These are phyloP conservation scores for Pseudogymnoascus sp. DNA, from an alignment of 2,329 filamentous ascomycete species.

Conservation along the genomic window DNA sequence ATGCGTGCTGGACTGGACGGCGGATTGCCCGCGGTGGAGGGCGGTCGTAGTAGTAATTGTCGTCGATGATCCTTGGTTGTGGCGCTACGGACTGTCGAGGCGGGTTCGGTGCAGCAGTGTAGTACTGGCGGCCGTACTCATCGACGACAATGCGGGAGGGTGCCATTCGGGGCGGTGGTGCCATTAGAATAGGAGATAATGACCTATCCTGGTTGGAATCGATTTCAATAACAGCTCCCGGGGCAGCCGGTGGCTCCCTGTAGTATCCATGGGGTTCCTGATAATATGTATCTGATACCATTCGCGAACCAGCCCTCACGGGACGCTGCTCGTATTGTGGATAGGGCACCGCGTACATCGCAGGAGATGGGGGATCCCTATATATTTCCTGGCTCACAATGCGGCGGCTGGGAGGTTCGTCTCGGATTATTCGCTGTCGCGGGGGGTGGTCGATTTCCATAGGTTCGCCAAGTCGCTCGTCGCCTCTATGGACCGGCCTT, in stretches of 20 bases:
- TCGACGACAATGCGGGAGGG: slow-evolving; percentile 68
- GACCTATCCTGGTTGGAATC: slow-evolving; percentile 42
- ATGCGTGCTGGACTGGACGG: slow-evolving; percentile 31
- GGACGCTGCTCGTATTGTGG: slow-evolving; percentile 19
- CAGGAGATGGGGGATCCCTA: slow-evolving; percentile 21
- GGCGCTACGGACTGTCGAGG: slow-evolving; percentile 47
- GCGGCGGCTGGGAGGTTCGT: neutral
- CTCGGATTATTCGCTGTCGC: neutral
- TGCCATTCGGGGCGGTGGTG: slow-evolving; percentile 36
- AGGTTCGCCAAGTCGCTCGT: neutral
- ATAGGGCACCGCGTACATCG: slow-evolving; percentile 23
- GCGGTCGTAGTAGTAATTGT: slow-evolving; percentile 60
- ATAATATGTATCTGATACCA: slow-evolving; percentile 22
- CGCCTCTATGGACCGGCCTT: neutral
- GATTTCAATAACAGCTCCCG: slow-evolving; percentile 42
- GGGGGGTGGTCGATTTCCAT: slow-evolving; percentile 10
- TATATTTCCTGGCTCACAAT: slow-evolving; percentile 7
- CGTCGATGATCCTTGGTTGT: slow-evolving; percentile 39
- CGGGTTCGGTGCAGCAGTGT: slow-evolving; percentile 44
- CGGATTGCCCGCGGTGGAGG: slow-evolving; percentile 24
- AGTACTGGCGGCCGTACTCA: slow-evolving; percentile 74
- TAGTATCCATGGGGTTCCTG: slow-evolving; percentile 35
- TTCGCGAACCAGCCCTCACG: slow-evolving; percentile 23
- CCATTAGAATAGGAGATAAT: slow-evolving; percentile 43
- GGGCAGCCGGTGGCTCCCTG: slow-evolving; percentile 35